These are phyloP conservation scores for Trypanosoma scelopori DNA, from an alignment of 208 protist genomes.

Conservation along the genomic window DNA sequence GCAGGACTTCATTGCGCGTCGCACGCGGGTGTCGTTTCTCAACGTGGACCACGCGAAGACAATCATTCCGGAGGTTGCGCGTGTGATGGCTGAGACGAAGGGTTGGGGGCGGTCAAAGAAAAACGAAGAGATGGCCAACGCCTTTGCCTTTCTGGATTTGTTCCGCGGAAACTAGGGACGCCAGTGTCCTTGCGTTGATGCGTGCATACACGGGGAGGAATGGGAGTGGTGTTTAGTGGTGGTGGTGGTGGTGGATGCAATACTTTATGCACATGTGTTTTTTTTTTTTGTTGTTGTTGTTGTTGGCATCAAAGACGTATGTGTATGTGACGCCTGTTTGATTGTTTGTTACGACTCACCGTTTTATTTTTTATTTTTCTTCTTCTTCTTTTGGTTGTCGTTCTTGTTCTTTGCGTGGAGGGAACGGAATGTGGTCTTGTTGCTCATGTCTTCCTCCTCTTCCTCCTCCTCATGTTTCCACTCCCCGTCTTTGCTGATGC, in stretches of 20 bases:
- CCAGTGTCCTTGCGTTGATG: background rate
- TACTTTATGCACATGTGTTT: too few relatives aligned
- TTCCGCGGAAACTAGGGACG: constrained; percentile 32
- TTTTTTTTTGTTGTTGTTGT: too few relatives aligned
- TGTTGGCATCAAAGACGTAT: too few relatives aligned
- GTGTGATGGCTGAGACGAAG: constrained; percentile 85
- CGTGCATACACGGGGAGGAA: background rate
- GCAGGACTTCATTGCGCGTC: constrained; percentile 90
- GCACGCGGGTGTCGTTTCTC: constrained; percentile 91
- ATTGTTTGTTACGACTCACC: constrained; percentile 3
- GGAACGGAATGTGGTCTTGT: background rate
- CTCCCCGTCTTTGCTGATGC: background rate
- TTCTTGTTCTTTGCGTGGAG: constrained; percentile 20
- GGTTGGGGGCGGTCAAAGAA: constrained; percentile 58
- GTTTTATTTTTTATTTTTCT: constrained; percentile 14
- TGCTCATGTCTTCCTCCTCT: background rate
- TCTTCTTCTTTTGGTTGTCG: constrained; percentile 4
- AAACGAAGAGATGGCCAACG: constrained; percentile 54
- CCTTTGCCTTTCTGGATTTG: constrained; percentile 46
- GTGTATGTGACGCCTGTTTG: background rate
- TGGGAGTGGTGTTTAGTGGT: too few relatives aligned
- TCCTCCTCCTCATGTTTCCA: background rate
- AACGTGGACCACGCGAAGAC: constrained; percentile 63
- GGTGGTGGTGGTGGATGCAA: too few relatives aligned
- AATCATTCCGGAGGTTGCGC: constrained; percentile 77